These are phyloP conservation scores for Macrolepiota albuminosa DNA, from an alignment of 768 basidiomycete genomes.

Conservation along the genomic window DNA sequence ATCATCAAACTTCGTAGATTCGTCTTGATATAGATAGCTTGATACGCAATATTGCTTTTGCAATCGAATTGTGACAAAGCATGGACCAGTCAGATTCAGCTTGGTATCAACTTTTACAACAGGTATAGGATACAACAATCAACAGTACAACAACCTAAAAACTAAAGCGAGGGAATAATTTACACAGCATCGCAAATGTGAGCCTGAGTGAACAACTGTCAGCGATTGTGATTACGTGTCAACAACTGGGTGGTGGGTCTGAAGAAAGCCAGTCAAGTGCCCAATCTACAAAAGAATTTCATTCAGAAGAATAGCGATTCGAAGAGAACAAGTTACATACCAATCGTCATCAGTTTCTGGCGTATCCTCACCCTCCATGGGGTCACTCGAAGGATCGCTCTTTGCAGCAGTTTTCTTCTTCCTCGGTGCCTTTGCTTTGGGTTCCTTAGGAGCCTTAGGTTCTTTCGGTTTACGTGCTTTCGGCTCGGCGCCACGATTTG, in stretches of 20 bases:
- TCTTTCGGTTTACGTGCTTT: slow-evolving; percentile 43
- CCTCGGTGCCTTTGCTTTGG: slow-evolving; percentile 18
- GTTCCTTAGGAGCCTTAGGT: slow-evolving; percentile 26
- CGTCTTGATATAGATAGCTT: too few species aligned
- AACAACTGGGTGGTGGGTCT: background rate
- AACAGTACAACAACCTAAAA: slow-evolving; percentile 4
- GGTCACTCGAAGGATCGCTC: slow-evolving; percentile 7
- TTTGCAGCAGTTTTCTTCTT: slow-evolving; percentile 18
- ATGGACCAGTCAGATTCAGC: background rate
- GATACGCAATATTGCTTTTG: background rate
- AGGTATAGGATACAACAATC: slow-evolving; percentile 7
- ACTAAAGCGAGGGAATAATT: slow-evolving; percentile 7
- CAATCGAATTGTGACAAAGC: background rate
- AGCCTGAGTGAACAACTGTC: background rate
- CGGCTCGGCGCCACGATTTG: slow-evolving; percentile 51
- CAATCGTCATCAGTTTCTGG: background rate
- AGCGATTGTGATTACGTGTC: background rate
- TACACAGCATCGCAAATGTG: background rate
- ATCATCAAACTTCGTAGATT: background rate
- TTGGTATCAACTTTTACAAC: background rate
- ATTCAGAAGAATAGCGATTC: background rate
- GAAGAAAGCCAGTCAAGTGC: background rate
- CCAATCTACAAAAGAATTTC: background rate
- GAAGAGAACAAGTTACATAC: slow-evolving; percentile 1
- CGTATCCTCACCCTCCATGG: slow-evolving; percentile 9